Base-by-base conservation (phyloP, 1,284 basidiomycete genomes). In the Cryptococcus sp. region DNA sequence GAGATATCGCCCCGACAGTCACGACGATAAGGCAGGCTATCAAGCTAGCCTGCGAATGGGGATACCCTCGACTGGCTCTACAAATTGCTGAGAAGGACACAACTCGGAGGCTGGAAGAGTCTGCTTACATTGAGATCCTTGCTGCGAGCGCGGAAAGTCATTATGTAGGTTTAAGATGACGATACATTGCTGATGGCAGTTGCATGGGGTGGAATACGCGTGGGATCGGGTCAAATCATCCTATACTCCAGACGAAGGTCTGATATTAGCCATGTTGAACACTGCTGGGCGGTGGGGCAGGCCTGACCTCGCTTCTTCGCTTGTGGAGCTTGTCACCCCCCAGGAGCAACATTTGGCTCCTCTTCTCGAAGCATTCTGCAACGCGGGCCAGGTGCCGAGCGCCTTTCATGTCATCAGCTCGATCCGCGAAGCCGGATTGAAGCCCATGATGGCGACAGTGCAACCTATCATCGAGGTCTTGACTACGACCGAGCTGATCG, bases 201-300 rank as follows among this genome's bases (percentile, higher is more conserved):
- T 81, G 22, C 85, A 88, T 6, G 90, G 89, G 11, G 85, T 88
- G 4, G 61, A 81, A 39, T 71, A 74, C 50, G 85, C 84, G 44
- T 93, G 90, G 91, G 67, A 82, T 10, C 82, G 82, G 41, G 80
- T 85, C 25, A 84, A 87, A 82, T 20, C 73, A 84, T 40, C 79
- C 80, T 71, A 87, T 50, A 77, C 80, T 0, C 89, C 88, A 0
- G 87, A 89, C 66, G 89, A 92, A 80, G 90, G 90, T 0, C 74
- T 87, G 17, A 87, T 88, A 65, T 69, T 87, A 16, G 79, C 83
- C 35, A 84, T 91, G 13, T 83, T 93, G 22, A 82, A 88, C 64
- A 85, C 87, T 1, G 89, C 88, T 16, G 89, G 84, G 20, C 85
- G 89, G 13, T 81, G 85, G 65, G 88, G 88, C 16, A 80, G 85